Base-by-base conservation (phyloP, 768 basidiomycete species). In the Phaeotremella skinneri region DNA sequence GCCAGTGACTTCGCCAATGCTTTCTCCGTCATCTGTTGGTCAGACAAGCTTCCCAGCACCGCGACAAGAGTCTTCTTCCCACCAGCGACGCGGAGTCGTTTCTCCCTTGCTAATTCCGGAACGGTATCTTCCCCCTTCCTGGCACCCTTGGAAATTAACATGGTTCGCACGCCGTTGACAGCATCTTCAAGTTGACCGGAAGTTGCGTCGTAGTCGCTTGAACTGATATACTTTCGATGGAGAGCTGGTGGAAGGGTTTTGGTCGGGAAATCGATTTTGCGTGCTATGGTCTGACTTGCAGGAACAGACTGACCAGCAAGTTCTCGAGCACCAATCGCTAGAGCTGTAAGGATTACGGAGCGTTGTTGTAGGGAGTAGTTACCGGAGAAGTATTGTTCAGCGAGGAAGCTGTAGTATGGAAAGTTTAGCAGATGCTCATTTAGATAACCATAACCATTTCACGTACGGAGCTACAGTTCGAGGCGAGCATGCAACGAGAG, bases 321-420 rank as follows among this genome's bases (percentile, higher is more conserved):
- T 73, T 97, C 93, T 57, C 90, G 81, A 5, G 90, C 89, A 4
- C 90, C 90, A 31, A 92, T 76, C 0, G 89, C 90, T 11, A 99
- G 79, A 0, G 91, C 87, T 61, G 89, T 91, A 21, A 98, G 81
- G 64, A 92, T 90, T 9, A 85, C 83, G 61, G 84, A 88, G 6
- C 93, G 86, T 67, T 97, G 92, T 29, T 85, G 82, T 17, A 84
- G 83, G 0, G 96, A 93, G 76, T 94, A 96, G 63, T 94, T 90
- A 49, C 88, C 89, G 66, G 86, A 86, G 80, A 98, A 99, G 77
- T 91, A 93, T 70, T 96, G 90, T 73, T 94, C 91, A 52, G 90
- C 85, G 9, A 97, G 80, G 31, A 84, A 82, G 2, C 93, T 96
- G 70, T 2, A 54, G 32, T 9, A 51, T 32, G 56, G 17, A 17